These are phyloP conservation scores for Phaeosphaeriaceae sp. DNA, from an alignment of 2,329 filamentous ascomycete species.

Conservation along the genomic window DNA sequence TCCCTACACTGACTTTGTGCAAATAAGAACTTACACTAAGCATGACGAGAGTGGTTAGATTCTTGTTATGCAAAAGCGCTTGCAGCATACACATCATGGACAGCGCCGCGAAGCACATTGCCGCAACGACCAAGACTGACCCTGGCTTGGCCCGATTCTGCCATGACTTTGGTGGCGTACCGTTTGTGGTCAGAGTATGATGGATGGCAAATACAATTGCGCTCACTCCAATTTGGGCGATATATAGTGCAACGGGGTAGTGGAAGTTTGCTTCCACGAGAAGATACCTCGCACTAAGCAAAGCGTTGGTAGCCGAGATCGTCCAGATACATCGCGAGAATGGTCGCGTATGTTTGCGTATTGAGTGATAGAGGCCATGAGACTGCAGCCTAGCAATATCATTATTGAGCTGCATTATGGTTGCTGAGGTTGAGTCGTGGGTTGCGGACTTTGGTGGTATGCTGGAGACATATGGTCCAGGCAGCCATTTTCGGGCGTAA, in stretches of 20 bases:
- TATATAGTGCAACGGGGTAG: slow-evolving; percentile 25
- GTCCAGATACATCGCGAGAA: slow-evolving; percentile 16
- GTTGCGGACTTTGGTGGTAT: background rate
- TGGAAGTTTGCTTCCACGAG: slow-evolving; percentile 34
- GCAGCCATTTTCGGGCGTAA: background rate
- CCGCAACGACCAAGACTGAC: slow-evolving; percentile 5
- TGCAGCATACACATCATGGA: slow-evolving; percentile 34
- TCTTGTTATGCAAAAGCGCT: slow-evolving; percentile 39
- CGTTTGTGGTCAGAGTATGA: background rate
- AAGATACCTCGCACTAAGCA: slow-evolving; percentile 28
- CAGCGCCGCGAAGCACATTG: slow-evolving; percentile 20
- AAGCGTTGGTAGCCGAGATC: slow-evolving; percentile 21
- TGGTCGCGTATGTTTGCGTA: background rate
- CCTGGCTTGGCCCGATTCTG: background rate
- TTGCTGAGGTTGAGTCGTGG: background rate
- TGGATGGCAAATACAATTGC: slow-evolving; percentile 6
- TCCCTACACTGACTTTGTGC: background rate
- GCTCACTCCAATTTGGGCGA: slow-evolving; percentile 19
- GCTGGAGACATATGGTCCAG: background rate
- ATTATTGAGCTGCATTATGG: background rate
- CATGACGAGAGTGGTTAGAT: slow-evolving; percentile 39
- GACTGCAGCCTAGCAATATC: background rate
- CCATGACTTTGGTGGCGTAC: background rate
- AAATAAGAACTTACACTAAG: slow-evolving; percentile 32
- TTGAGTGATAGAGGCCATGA: background rate